Percentiles rank a stretch among this genome's conserved stretches.
Evolutionary conservation across 2,329 filamentous ascomycete genomes (phyloP).

Genomic region (Fusarium paranaense): DNA sequence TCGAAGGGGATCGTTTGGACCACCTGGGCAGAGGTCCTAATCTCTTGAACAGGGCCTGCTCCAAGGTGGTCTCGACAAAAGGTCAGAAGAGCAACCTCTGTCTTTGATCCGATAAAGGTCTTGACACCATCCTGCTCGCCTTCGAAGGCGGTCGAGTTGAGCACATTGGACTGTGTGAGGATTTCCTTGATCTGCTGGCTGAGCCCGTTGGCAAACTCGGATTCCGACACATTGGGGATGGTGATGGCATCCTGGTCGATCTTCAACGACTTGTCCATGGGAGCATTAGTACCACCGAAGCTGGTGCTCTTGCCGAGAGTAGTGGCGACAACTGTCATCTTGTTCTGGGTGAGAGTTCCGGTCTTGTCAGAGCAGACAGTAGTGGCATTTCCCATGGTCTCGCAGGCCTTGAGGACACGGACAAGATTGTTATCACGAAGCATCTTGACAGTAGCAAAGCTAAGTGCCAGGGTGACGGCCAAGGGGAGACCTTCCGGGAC

Average conservation of each 20-base stretch:
- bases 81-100: constrained; percentile 65
- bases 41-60: constrained; percentile 59
- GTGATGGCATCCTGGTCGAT: constrained; percentile 35
- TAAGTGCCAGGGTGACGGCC: constrained; percentile 75
- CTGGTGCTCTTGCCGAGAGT: constrained; percentile 63
- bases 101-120: constrained; percentile 67
- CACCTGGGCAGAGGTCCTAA: constrained; percentile 59
- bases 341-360: constrained; percentile 66
- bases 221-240: constrained; percentile 44
- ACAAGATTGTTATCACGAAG: constrained; percentile 78
- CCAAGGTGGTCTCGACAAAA: constrained; percentile 63
- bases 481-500: constrained; percentile 75
- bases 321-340: constrained; percentile 80
- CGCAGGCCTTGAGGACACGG: constrained; percentile 74
- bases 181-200: constrained; percentile 63
- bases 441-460: constrained; percentile 77
- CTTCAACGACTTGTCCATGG: constrained; percentile 37
- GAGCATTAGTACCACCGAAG: constrained; percentile 43
- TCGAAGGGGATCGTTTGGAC: constrained; percentile 66
- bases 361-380: constrained; percentile 79
- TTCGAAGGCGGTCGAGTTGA: constrained; percentile 71
- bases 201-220: constrained; percentile 41
- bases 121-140: constrained; percentile 58
- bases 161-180: constrained; percentile 66
- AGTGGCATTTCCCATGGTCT: constrained; percentile 79